A percentile compares a stretch with the other conserved stretches of the same genome.
These are phyloP conservation scores for Triticum monococcum DNA, from an alignment of 176 grass and related monocot genomes.

Conservation along the genomic window DNA sequence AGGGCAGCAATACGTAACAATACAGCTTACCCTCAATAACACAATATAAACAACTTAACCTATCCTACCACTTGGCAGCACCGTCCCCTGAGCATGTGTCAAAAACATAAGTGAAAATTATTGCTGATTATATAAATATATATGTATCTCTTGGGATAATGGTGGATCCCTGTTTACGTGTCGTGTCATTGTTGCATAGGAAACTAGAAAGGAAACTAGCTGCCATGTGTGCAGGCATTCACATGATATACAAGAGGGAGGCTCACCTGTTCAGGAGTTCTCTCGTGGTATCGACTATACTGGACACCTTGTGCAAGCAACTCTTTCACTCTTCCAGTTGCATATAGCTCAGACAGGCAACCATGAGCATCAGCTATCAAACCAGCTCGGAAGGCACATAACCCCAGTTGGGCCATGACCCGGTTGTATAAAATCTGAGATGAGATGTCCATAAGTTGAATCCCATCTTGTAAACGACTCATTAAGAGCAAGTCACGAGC, in stretches of 20 bases:
- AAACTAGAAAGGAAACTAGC: neutral
- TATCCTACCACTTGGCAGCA: neutral
- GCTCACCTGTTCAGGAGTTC: slow-evolving; percentile 91
- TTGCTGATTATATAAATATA: neutral
- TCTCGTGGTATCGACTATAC: slow-evolving; percentile 94
- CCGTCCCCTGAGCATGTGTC: neutral
- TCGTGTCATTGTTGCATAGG: neutral
- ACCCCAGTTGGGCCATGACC: slow-evolving; percentile 84
- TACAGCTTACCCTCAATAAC: neutral
- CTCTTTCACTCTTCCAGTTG: slow-evolving; percentile 84
- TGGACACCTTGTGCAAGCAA: slow-evolving; percentile 91
- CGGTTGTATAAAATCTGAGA: slow-evolving; percentile 95
- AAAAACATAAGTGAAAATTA: neutral
- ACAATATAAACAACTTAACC: neutral
- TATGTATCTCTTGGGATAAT: neutral
- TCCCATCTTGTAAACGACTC: slow-evolving; percentile 93
- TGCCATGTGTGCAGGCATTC: neutral
- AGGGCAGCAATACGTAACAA: neutral
- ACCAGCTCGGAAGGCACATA: slow-evolving; percentile 90
- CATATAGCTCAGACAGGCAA: slow-evolving; percentile 85
- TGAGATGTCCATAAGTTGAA: slow-evolving; percentile 95
- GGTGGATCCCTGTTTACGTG: neutral
- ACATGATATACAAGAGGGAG: neutral
- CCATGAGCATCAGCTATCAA: slow-evolving; percentile 83
- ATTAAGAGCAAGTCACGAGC: slow-evolving; percentile 92